A percentile compares a stretch with the other conserved stretches of the same genome.
These are phyloP conservation scores for Tetrahymena borealis DNA, from an alignment of 73 alveolate species.

Conservation along the genomic window DNA sequence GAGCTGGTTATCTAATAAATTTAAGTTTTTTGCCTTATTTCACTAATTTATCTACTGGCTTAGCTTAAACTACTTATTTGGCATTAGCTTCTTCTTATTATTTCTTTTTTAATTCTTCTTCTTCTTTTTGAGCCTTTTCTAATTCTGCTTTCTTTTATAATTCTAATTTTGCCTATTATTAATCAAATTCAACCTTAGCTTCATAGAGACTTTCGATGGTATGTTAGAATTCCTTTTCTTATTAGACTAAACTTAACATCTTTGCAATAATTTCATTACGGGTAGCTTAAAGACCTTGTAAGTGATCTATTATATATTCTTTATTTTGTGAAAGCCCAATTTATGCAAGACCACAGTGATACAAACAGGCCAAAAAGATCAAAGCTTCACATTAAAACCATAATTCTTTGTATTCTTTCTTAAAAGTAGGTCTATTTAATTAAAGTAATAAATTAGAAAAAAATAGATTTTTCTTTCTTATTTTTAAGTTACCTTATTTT, in stretches of 20 bases:
- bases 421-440: conserved; percentile 11
- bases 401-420: neutral
- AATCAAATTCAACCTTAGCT: neutral
- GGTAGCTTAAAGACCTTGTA: conserved; percentile 15
- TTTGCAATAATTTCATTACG: conserved; percentile 31
- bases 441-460: neutral
- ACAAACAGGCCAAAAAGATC: conserved; percentile 1
- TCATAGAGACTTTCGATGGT: conserved; percentile 12
- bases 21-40: neutral
- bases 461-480: neutral
- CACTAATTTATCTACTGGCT: neutral
- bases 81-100: neutral
- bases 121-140: neutral
- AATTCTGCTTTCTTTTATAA: neutral
- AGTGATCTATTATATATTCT: conserved; percentile 4
- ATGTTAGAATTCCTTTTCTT: conserved; percentile 16
- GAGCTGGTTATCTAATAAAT: neutral
- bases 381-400: conserved; percentile 20
- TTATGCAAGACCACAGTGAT: conserved; percentile 25
- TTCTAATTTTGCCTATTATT: neutral
- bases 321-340: neutral
- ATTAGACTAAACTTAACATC: conserved; percentile 18
- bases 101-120: neutral
- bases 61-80: neutral
- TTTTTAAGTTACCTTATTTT: conserved; percentile 7